A percentile compares a stretch with the other conserved stretches of the same genome.
Evolutionary conservation across 495 filamentous ascomycete species (phyloP).

Genomic region (Penicillium soppii): DNA sequence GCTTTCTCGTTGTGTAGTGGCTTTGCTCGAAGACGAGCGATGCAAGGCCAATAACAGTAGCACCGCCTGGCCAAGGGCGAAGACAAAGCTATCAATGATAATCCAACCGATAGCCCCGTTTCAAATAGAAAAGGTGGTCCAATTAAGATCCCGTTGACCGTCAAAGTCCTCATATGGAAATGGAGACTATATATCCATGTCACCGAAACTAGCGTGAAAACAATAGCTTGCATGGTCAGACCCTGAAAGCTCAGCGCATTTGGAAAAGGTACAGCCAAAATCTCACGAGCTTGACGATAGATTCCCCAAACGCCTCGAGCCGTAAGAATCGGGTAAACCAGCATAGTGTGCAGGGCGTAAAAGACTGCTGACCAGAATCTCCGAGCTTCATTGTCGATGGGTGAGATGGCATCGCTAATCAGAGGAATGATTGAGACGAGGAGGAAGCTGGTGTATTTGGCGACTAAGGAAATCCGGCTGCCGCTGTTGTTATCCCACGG

Average conservation of each 20-base stretch:
- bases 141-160: background rate
- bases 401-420: background rate
- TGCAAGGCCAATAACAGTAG: background rate
- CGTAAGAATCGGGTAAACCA: background rate
- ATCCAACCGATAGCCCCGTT: background rate
- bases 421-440: background rate
- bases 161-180: background rate
- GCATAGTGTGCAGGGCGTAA: background rate
- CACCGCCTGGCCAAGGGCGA: background rate
- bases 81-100: background rate
- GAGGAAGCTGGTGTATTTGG: background rate
- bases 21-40: background rate
- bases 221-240: background rate
- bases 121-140: background rate
- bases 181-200: background rate
- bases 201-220: background rate
- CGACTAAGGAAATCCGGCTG: background rate
- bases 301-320: background rate
- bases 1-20: background rate
- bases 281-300: background rate
- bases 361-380: background rate
- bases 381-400: background rate
- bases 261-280: background rate
- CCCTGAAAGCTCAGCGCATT: background rate
- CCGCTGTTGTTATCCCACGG: no score